phyloP scores from a whole-genome alignment of 2,329 filamentous ascomycete species.

The Trichoderma sp. region DNA sequence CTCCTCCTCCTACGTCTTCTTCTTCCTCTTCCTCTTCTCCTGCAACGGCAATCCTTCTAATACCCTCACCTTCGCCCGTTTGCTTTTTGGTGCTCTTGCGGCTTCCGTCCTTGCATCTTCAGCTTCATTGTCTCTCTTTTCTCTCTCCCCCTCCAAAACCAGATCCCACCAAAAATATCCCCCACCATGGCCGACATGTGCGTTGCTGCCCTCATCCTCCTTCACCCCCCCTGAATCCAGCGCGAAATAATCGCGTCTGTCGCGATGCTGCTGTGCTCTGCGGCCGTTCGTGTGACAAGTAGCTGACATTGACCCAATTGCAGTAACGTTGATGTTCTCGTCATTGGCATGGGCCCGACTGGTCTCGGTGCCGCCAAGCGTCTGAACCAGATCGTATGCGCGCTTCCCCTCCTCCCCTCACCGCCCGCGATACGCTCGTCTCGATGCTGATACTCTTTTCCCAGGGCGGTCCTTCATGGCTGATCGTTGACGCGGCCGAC shows the following conservation, averaged over 20 bases:
- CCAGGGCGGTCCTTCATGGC: conserved; percentile 89
- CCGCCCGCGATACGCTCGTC: conserved; percentile 35
- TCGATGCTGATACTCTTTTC: conserved; percentile 34
- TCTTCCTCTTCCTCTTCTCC: conserved; percentile 33
- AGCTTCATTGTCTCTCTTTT: conserved; percentile 30
- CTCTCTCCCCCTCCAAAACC: conserved; percentile 10
- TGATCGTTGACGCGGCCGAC: conserved; percentile 91
- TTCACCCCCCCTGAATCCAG: background rate
- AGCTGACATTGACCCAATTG: background rate
- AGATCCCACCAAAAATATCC: conserved; percentile 29
- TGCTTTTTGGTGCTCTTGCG: conserved; percentile 14
- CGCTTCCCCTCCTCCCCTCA: conserved; percentile 31
- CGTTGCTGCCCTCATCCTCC: conserved; percentile 34
- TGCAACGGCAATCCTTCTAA: conserved; percentile 33
- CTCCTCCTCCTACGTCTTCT: conserved; percentile 31
- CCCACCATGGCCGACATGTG: conserved; percentile 48
- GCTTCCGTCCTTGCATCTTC: conserved; percentile 29
- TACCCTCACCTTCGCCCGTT: conserved; percentile 16
- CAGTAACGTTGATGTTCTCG: conserved; percentile 92
- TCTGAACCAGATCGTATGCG: conserved; percentile 87
- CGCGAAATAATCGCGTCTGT: background rate
- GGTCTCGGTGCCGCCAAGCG: conserved; percentile 98
- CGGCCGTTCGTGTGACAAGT: conserved; percentile 29
- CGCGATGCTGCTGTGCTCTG: background rate
- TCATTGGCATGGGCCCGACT: conserved; percentile 97